Evolutionary conservation across 2,329 filamentous ascomycete genomes (phyloP), one percentile per base, ranked within the genome.

Genomic region (Alternaria sp.): DNA sequence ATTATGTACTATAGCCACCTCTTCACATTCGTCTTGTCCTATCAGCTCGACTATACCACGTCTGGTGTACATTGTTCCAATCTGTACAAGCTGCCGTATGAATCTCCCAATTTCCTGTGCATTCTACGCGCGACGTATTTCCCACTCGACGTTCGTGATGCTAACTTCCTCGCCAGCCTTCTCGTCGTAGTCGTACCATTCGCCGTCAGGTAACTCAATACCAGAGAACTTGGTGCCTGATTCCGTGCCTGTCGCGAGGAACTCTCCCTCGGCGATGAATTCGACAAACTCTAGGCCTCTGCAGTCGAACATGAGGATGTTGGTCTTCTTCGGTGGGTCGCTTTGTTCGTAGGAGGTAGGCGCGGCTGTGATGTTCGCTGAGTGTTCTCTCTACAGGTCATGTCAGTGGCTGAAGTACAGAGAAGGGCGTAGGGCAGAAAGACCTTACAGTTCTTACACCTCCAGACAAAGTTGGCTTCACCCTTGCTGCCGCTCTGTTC

Each of bases 391-490:
- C 92, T 94, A 47, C 21, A n/a, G 15, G 10, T 3, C 8, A 17
- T 56, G 36, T 73, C 56, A 72, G 65, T 13, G 15, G n/a, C 1
- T 52, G 28, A 19, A 8, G 8, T 9, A 17, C 11, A 15, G 17
- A 30, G 25, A 11, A 8, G 19, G 26, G 52, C 23, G 21, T n/a
- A 45, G 67, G 73, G 67, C 57, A 67, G 66, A 72, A 63, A 66
- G 70, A 96, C 93, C 88, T 96, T 96, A 89, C 96, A 99, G 78
- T 96, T 95, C 82, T 96, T 97, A 87, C 96, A 99, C 80, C 90
- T 94, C 95, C 96, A 99, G n/a, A 99, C 96, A 81, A 99, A 99
- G 81, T 98, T 98, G 65, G 96, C 96, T 81, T 98, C 94, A 68
- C 96, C 96, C 75, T 93, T 88, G 80, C 94, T 97, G 36, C 94